Base-by-base conservation (phyloP, 78 protist genomes). In the Blattamonas nauphoetae region DNA sequence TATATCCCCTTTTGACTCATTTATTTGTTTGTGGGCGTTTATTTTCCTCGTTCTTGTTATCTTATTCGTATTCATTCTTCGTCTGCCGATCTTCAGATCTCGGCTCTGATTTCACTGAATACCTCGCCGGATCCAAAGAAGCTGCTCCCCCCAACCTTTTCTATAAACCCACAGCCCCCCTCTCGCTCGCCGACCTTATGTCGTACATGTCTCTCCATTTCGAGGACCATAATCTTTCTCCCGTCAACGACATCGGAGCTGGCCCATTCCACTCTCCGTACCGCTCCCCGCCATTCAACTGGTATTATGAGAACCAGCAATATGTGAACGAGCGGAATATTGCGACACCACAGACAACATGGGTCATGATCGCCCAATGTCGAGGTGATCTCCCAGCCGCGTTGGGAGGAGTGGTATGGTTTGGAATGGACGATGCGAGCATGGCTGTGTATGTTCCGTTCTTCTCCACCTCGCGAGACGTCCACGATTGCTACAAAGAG, bases 301-400 rank as follows among this genome's bases (percentile, higher is more conserved):
- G 71, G 78, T 1, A 78, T 44, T 0, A 3, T 35, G 89, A 38
- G 45, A 88, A 41, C 41, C 2, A 1, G 29, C 0, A 33, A 2
- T 89, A 89, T 81, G 11, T 84, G 71, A 89, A 89, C 85, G 91
- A 89, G 86, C 83, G 91, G 44, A 1, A 81, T 35, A 29, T 86
- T 4, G 88, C 46, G 36, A 77, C 78, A 2, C 91, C 83, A 46
- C 82, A 85, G 81, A 89, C 91, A n/a, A 77, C 87, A 36, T 79
- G 83, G 83, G 5, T 35, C 88, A 85, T 86, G 41, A 85, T 89
- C 3, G 84, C 89, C 33, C 85, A 89, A 41, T 29, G 63, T 45
- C 86, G 91, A 4, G 41, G 1, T 29, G 85, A 86, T n/a, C 71
- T 5, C 33, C 11, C 11, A 11, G n/a, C n/a, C n/a, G n/a, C n/a